These are phyloP conservation scores for Urostyla sp. DNA, from an alignment of 73 alveolate species.

Conservation along the genomic window DNA sequence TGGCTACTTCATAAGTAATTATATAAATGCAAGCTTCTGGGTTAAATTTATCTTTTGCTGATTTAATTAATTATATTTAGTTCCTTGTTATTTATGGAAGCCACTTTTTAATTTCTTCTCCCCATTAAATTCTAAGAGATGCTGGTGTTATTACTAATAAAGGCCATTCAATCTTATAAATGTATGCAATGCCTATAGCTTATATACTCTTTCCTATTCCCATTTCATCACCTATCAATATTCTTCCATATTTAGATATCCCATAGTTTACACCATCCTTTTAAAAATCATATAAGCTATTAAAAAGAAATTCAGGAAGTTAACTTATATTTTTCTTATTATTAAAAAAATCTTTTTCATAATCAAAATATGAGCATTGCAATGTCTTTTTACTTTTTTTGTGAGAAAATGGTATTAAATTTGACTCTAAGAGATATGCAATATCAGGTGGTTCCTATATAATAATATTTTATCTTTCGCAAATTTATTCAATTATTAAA, in stretches of 20 bases:
- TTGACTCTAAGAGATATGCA: too few relatives aligned
- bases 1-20: slow-evolving; percentile 85
- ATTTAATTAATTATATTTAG: slow-evolving; percentile 73
- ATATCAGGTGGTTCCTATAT: too few relatives aligned
- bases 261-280: slow-evolving; percentile 89
- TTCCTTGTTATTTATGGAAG: slow-evolving; percentile 58
- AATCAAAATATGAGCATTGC: too few relatives aligned
- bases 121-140: slow-evolving; percentile 86
- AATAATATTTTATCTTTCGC: too few relatives aligned
- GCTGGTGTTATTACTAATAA: slow-evolving; percentile 92
- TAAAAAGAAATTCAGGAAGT: slow-evolving; percentile 50
- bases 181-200: slow-evolving; percentile 88
- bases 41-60: slow-evolving; percentile 69
- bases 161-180: slow-evolving; percentile 94
- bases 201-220: slow-evolving; percentile 95
- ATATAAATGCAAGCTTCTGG: slow-evolving; percentile 78
- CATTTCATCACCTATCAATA: slow-evolving; percentile 96
- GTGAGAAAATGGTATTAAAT: too few relatives aligned
- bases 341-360: too few relatives aligned
- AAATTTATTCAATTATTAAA: too few relatives aligned
- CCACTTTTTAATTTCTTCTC: slow-evolving; percentile 91
- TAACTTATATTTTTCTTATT: too few relatives aligned
- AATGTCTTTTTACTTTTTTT: too few relatives aligned
- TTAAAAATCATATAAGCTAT: slow-evolving; percentile 79
- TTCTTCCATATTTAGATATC: slow-evolving; percentile 84